Percentiles rank a stretch among this genome's conserved stretches.
phyloP scores from a whole-genome alignment of 192 early-diverging fungal species.

The Martensiomyces pterosporus region DNA sequence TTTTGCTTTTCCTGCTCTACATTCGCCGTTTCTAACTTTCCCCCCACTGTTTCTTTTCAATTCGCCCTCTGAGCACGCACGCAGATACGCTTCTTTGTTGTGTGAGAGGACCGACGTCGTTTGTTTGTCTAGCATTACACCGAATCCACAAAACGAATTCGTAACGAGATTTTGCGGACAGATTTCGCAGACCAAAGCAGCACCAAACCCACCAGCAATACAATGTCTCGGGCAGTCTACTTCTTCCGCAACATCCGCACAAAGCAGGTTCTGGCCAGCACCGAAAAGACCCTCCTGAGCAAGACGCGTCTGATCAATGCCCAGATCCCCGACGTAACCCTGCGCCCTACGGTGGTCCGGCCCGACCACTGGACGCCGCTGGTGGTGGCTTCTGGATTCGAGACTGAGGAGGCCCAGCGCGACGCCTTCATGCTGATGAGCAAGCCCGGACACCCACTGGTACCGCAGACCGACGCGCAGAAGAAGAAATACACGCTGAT shows the following conservation, averaged over 20 bases:
- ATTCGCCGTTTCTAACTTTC: too few relatives aligned
- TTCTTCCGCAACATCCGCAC: constrained; percentile 49
- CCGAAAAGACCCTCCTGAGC: constrained; percentile 27
- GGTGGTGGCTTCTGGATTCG: constrained; percentile 38
- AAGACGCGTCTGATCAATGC: constrained; percentile 11
- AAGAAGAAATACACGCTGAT: constrained; percentile 11
- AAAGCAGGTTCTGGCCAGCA: constrained; percentile 43
- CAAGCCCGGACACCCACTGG: constrained; percentile 31
- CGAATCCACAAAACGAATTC: too few relatives aligned
- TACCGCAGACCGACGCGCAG: constrained; percentile 7
- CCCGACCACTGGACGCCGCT: constrained; percentile 50
- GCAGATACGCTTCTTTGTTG: too few relatives aligned
- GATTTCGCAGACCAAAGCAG: too few relatives aligned
- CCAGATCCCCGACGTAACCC: constrained; percentile 29
- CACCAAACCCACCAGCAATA: too few relatives aligned
- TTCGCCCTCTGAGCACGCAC: too few relatives aligned
- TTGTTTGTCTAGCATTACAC: too few relatives aligned
- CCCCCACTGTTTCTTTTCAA: too few relatives aligned
- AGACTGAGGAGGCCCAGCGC: constrained; percentile 12
- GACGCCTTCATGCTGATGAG: constrained; percentile 23
- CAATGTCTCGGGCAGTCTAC: constrained; percentile 42
- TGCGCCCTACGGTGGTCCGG: constrained; percentile 33
- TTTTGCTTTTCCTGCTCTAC: background rate
- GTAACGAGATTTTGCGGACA: too few relatives aligned
- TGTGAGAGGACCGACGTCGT: too few relatives aligned